Conservation (phyloP, 805 yeast species). For the Lachancea sp. region DNA sequence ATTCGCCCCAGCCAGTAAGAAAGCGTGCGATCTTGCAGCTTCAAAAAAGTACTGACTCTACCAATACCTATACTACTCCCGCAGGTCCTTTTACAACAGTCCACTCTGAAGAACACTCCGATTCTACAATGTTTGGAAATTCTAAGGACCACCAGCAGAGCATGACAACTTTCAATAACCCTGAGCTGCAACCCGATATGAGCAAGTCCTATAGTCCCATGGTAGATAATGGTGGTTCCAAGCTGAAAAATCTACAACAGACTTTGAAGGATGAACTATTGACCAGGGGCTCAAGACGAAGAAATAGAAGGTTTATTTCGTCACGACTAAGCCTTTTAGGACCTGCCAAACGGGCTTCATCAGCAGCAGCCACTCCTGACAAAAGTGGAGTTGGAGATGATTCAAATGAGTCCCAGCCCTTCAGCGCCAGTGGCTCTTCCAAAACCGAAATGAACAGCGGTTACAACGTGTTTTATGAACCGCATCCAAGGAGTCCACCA, state of each 20-base stretch:
- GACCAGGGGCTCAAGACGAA: slow-evolving; percentile 22
- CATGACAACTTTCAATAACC: slow-evolving; percentile 23
- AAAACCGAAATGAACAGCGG: slow-evolving; percentile 1
- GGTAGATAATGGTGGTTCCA: slow-evolving; percentile 15
- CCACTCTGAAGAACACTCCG: slow-evolving; percentile 15
- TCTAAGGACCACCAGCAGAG: slow-evolving; percentile 21
- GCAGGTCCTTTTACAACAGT: slow-evolving; percentile 4
- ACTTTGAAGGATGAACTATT: slow-evolving; percentile 24
- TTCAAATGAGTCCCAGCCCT: slow-evolving; percentile 6
- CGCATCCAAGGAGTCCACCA: background rate
- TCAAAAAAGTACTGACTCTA: slow-evolving; percentile 1
- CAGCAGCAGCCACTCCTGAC: slow-evolving; percentile 11
- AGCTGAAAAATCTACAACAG: slow-evolving; percentile 22
- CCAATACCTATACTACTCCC: slow-evolving; percentile 1
- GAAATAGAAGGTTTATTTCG: slow-evolving; percentile 24
- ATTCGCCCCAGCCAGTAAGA: background rate
- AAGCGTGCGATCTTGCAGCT: background rate
- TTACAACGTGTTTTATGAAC: slow-evolving; percentile 10
- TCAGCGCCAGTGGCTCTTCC: background rate
- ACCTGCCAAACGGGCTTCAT: slow-evolving; percentile 30
- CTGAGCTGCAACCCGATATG: slow-evolving; percentile 9
- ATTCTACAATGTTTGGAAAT: slow-evolving; percentile 23
- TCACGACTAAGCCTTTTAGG: slow-evolving; percentile 24
- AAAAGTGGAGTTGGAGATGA: slow-evolving; percentile 7
- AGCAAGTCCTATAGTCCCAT: slow-evolving; percentile 7